Conservation (phyloP, 495 filamentous ascomycete genomes). For the Lasiosphaeriaceae sp. region DNA sequence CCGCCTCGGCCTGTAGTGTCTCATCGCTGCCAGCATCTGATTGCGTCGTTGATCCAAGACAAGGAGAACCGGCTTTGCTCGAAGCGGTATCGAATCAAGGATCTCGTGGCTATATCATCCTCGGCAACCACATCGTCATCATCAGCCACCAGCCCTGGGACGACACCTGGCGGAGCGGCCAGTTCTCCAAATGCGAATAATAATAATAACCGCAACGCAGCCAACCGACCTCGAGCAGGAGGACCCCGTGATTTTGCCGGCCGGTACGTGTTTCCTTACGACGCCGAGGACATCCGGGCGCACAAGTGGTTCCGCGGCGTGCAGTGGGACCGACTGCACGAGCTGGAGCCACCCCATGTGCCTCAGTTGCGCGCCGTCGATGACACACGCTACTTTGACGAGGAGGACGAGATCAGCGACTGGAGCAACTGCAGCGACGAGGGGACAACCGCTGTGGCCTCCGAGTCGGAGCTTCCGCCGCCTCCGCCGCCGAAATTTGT, state of each 20-base stretch:
- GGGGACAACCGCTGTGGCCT: neutral
- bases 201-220: neutral
- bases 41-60: conserved; percentile 70
- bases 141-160: neutral
- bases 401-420: conserved; percentile 64
- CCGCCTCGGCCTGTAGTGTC: conserved; percentile 60
- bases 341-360: conserved; percentile 67
- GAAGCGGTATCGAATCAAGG: conserved; percentile 62
- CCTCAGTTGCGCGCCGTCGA: conserved; percentile 65
- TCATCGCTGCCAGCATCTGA: conserved; percentile 64
- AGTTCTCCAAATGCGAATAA: neutral
- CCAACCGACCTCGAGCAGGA: conserved; percentile 7
- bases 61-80: conserved; percentile 73
- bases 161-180: neutral
- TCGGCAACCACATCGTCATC: conserved; percentile 6
- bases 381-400: conserved; percentile 88
- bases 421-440: conserved; percentile 40
- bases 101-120: conserved; percentile 37
- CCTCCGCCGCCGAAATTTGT: too few relatives aligned
- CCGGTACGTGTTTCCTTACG: conserved; percentile 70
- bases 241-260: conserved; percentile 31
- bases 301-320: conserved; percentile 70
- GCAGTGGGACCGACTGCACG: conserved; percentile 65
- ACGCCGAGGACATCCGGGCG: conserved; percentile 72
- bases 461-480: neutral